Evolutionary conservation across 2,329 filamentous ascomycete genomes (phyloP).

Genomic region (Pseudogymnoascus sp.): DNA sequence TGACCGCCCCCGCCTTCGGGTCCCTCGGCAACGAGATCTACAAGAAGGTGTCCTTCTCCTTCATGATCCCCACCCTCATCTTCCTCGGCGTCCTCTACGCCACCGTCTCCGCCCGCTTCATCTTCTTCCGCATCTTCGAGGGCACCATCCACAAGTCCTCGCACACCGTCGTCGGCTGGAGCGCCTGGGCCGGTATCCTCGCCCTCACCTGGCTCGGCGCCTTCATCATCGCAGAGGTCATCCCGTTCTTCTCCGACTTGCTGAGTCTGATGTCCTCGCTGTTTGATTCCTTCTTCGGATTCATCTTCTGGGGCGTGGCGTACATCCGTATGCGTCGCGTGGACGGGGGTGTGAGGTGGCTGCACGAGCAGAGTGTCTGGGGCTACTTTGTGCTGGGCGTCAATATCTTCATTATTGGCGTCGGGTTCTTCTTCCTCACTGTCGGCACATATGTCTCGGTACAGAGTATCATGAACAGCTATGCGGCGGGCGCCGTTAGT

Average conservation of each 20-base stretch:
- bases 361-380: constrained; percentile 21
- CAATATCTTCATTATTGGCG: constrained; percentile 64
- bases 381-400: constrained; percentile 50
- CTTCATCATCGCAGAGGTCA: constrained; percentile 86
- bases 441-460: constrained; percentile 76
- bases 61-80: constrained; percentile 92
- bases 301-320: constrained; percentile 87
- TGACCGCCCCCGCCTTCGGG: constrained; percentile 79
- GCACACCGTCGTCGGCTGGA: constrained; percentile 78
- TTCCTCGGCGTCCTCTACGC: constrained; percentile 89
- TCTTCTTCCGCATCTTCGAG: constrained; percentile 85
- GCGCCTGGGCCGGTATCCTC: constrained; percentile 67
- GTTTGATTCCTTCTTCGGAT: constrained; percentile 89
- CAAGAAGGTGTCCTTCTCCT: constrained; percentile 84
- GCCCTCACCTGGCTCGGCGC: constrained; percentile 73
- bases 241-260: constrained; percentile 76
- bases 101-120: constrained; percentile 78
- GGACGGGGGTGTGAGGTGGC: constrained; percentile 44
- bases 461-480: constrained; percentile 67
- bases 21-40: constrained; percentile 65
- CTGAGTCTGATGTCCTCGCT: constrained; percentile 75
- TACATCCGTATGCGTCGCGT: constrained; percentile 68
- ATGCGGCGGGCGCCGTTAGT: constrained; percentile 54
- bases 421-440: constrained; percentile 73
- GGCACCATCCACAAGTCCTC: constrained; percentile 70